Evolutionary conservation across 2,329 filamentous ascomycete genomes (phyloP).

Genomic region (Nemania sp.): DNA sequence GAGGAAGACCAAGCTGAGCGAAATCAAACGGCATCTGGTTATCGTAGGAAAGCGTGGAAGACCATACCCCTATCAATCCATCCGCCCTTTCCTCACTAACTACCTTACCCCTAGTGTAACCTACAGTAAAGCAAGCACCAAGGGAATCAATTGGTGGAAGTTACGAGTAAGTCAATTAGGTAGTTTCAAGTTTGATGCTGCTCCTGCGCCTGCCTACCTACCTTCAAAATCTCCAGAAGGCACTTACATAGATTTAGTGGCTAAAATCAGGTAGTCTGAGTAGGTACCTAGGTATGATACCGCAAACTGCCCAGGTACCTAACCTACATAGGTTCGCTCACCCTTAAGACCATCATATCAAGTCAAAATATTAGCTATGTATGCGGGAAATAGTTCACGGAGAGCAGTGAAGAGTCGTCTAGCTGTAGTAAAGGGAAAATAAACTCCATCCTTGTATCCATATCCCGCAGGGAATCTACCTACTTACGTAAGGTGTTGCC

Average conservation of each 20-base stretch:
- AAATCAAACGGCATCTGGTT: neutral
- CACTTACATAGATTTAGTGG: neutral
- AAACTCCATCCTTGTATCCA: slow-evolving; percentile 31
- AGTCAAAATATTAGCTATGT: neutral
- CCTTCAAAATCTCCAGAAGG: neutral
- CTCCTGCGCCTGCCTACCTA: neutral
- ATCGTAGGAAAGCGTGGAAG: neutral
- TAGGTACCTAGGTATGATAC: too few species aligned
- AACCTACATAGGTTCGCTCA: neutral
- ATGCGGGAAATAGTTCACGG: too few species aligned
- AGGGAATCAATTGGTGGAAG: neutral
- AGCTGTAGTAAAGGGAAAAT: slow-evolving; percentile 14
- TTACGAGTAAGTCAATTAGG: neutral
- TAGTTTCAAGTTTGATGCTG: neutral
- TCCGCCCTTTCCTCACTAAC: slow-evolving; percentile 15
- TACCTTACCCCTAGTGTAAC: neutral
- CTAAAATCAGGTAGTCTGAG: neutral
- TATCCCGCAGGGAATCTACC: slow-evolving; percentile 19
- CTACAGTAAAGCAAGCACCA: neutral
- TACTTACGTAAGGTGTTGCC: slow-evolving; percentile 23
- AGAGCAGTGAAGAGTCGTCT: neutral
- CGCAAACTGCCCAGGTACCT: too few species aligned
- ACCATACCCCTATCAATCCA: neutral
- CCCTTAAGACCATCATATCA: neutral
- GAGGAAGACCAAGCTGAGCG: neutral